Evolutionary conservation across 495 filamentous ascomycete genomes (phyloP).

Genomic region (Aspergillus cavernicola): DNA sequence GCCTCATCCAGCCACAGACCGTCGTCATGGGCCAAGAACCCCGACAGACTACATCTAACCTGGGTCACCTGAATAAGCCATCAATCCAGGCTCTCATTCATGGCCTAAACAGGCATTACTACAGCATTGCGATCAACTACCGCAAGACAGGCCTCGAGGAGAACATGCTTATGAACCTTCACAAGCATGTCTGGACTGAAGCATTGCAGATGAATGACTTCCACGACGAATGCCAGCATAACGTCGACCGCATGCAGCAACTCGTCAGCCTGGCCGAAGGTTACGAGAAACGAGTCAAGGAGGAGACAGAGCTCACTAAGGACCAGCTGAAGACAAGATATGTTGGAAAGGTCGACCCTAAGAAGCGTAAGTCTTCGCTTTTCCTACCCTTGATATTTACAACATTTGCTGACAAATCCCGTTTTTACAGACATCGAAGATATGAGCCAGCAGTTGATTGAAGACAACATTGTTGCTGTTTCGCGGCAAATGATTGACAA

Average conservation of each 20-base stretch:
- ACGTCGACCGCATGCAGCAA: slow-evolving; percentile 79
- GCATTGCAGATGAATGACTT: slow-evolving; percentile 97
- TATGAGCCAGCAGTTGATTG: slow-evolving; percentile 90
- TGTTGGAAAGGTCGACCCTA: slow-evolving; percentile 96
- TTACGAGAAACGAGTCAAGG: slow-evolving; percentile 97
- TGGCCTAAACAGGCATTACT: slow-evolving; percentile 96
- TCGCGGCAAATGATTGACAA: slow-evolving; percentile 99
- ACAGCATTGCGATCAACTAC: slow-evolving; percentile 97
- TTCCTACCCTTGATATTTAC: background rate
- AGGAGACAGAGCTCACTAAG: slow-evolving; percentile 94
- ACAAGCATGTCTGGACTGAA: slow-evolving; percentile 99
- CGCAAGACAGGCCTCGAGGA: slow-evolving; percentile 96
- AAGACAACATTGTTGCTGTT: slow-evolving; percentile 97
- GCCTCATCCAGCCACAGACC: slow-evolving; percentile 97
- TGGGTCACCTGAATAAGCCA: slow-evolving; percentile 97
- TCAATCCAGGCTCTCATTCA: slow-evolving; percentile 99
- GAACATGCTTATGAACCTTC: slow-evolving; percentile 99
- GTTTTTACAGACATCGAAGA: slow-evolving; percentile 71
- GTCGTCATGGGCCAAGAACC: slow-evolving; percentile 97
- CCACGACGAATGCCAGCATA: slow-evolving; percentile 73
- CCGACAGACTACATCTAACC: slow-evolving; percentile 95
- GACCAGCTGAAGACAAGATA: slow-evolving; percentile 98
- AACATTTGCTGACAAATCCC: slow-evolving; percentile 20
- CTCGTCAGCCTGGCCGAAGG: slow-evolving; percentile 88
- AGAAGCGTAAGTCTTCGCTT: slow-evolving; percentile 68